A percentile compares a stretch with the other conserved stretches of the same genome.
Evolutionary conservation across 495 filamentous ascomycete genomes (phyloP).

Genomic region (Symbiotaphrina buchneri): DNA sequence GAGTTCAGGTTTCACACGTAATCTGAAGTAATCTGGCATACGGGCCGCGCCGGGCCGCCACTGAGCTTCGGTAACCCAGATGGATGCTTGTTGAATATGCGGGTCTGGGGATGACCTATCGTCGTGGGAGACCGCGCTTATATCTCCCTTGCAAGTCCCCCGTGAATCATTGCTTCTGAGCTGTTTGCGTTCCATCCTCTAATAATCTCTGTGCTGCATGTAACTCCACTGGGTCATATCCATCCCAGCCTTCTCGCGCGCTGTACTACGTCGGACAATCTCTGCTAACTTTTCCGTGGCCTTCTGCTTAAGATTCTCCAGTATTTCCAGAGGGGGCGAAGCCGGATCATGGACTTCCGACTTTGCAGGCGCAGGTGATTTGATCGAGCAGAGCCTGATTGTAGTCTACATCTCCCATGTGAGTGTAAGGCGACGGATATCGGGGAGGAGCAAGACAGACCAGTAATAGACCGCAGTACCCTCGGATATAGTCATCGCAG

Average conservation of each 20-base stretch:
- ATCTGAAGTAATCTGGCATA: no score
- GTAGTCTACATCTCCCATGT: background rate
- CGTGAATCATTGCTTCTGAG: no score
- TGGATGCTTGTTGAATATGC: no score
- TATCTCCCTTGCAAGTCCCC: no score
- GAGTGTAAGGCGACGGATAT: background rate
- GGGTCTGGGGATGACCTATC: no score
- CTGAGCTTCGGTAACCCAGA: no score
- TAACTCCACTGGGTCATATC: slow-evolving; percentile 12
- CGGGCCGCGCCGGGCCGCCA: no score
- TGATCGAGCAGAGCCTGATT: background rate
- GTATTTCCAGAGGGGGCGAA: slow-evolving; percentile 19
- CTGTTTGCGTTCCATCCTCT: no score
- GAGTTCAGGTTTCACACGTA: no score
- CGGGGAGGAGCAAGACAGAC: slow-evolving; percentile 25
- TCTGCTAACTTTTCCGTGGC: slow-evolving; percentile 54
- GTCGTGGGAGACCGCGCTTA: no score
- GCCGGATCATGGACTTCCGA: slow-evolving; percentile 7
- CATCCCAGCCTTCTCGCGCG: slow-evolving; percentile 39
- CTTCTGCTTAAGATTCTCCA: slow-evolving; percentile 45
- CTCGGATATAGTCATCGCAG: slow-evolving; percentile 77
- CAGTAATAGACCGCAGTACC: slow-evolving; percentile 74
- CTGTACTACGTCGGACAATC: slow-evolving; percentile 39
- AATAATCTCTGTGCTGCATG: slow-evolving; percentile 48
- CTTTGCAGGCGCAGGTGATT: background rate